A percentile compares a stretch with the other conserved stretches of the same genome.
Evolutionary conservation across 2,329 filamentous ascomycete species (phyloP).

Genomic region (Diaporthe citri): DNA sequence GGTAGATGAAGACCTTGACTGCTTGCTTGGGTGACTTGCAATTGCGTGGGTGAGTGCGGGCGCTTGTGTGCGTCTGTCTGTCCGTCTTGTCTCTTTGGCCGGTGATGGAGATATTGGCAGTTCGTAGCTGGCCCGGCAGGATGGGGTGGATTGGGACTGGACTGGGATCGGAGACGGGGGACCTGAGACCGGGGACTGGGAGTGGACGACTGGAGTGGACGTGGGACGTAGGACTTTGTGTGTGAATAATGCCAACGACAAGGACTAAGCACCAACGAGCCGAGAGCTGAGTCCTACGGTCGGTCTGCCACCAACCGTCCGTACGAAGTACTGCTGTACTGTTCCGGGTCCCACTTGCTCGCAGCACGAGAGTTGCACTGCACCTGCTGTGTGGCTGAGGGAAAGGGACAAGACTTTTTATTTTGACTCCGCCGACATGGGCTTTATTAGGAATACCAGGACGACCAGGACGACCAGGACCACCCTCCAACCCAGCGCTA

Average conservation of each 20-base stretch:
- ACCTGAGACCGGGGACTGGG: neutral
- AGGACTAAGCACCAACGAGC: constrained; percentile 31
- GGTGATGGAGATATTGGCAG: constrained; percentile 23
- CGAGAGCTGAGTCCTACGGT: constrained; percentile 32
- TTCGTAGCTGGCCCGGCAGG: constrained; percentile 9
- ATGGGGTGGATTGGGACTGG: neutral
- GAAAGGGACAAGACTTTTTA: constrained; percentile 24
- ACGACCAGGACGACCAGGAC: neutral
- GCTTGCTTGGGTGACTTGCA: constrained; percentile 11
- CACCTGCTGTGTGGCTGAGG: constrained; percentile 29
- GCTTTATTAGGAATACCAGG: neutral
- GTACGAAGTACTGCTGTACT: neutral
- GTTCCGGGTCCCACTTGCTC: constrained; percentile 6
- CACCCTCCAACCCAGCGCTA: neutral
- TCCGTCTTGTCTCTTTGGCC: constrained; percentile 13
- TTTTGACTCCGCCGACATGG: constrained; percentile 26
- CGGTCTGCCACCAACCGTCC: constrained; percentile 3
- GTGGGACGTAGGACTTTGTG: constrained; percentile 31
- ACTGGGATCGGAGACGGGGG: neutral
- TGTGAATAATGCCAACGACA: constrained; percentile 26
- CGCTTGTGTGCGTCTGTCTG: neutral
- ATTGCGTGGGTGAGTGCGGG: neutral
- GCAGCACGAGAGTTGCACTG: constrained; percentile 19
- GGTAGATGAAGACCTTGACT: constrained; percentile 15
- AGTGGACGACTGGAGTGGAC: neutral